A percentile compares a stretch with the other conserved stretches of the same genome.
Evolutionary conservation across 805 yeast genomes (phyloP).

Genomic region (Candida hispaniensis): DNA sequence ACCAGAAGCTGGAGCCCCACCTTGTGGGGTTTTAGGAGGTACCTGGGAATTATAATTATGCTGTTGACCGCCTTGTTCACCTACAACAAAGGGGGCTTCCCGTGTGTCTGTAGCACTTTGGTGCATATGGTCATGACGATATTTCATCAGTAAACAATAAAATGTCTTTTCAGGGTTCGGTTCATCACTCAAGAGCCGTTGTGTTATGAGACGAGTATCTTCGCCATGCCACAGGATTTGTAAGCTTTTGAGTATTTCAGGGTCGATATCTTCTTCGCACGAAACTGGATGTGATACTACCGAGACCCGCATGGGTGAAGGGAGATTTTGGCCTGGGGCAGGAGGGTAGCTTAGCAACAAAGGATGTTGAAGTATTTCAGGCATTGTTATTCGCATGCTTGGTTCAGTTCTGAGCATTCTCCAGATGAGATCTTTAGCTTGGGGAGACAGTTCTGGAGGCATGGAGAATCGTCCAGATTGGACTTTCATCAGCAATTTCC

Average conservation of each 20-base stretch:
- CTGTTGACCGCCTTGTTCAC: constrained; percentile 5
- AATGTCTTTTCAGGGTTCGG: constrained; percentile 72
- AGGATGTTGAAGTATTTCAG: constrained; percentile 71
- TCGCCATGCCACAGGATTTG: constrained; percentile 78
- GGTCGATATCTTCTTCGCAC: constrained; percentile 46
- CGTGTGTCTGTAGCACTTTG: constrained; percentile 5
- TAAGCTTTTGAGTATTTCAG: constrained; percentile 62
- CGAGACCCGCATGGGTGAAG: constrained; percentile 19
- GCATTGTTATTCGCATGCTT: constrained; percentile 61
- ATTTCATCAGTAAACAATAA: constrained; percentile 61
- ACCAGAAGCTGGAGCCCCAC: constrained; percentile 9
- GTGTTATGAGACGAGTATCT: constrained; percentile 40
- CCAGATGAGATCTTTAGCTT: constrained; percentile 78
- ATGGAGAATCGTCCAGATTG: constrained; percentile 80
- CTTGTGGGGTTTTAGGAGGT: constrained; percentile 1
- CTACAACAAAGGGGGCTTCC: constrained; percentile 2
- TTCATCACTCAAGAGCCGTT: constrained; percentile 42
- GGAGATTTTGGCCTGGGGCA: constrained; percentile 16
- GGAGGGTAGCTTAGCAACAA: constrained; percentile 55
- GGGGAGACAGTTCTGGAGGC: constrained; percentile 67
- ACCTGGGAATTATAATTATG: constrained; percentile 7
- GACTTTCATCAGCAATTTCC: constrained; percentile 77
- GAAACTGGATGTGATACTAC: constrained; percentile 29
- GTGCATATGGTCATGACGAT: constrained; percentile 53
- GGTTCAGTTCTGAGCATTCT: constrained; percentile 81